Conservation (phyloP, 306 rosid genomes). For the Vigna trinervia region DNA sequence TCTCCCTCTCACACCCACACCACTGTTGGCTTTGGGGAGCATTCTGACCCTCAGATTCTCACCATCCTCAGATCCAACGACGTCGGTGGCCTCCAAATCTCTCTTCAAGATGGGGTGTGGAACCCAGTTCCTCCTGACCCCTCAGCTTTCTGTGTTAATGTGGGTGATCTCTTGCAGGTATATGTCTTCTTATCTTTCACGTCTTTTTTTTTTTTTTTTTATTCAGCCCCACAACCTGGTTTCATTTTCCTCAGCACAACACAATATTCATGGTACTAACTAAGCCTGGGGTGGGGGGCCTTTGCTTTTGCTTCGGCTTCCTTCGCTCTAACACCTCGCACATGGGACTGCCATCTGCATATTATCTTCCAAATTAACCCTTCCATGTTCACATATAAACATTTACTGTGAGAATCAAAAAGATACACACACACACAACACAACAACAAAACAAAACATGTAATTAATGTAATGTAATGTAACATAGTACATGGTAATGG, state of each 20-base stretch:
- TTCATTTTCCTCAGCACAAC: conserved; percentile 19
- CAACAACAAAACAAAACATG: neutral
- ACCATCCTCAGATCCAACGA: conserved; percentile 82
- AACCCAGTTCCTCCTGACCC: conserved; percentile 78
- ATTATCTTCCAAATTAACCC: neutral
- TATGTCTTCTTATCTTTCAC: neutral
- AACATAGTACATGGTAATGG: neutral
- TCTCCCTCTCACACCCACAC: conserved; percentile 30
- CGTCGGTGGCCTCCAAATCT: conserved; percentile 81
- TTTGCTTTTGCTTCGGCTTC: too few relatives aligned
- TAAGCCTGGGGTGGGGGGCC: conserved; percentile 1
- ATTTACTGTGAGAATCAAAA: neutral
- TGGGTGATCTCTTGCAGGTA: conserved; percentile 81
- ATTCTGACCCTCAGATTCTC: conserved; percentile 90
- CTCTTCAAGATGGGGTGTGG: conserved; percentile 66
- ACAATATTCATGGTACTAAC: neutral
- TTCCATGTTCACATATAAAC: neutral
- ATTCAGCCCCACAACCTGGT: conserved; percentile 32
- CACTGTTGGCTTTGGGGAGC: conserved; percentile 78
- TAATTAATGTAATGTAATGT: neutral
- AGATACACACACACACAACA: neutral
- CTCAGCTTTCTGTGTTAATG: conserved; percentile 72
- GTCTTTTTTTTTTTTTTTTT: neutral
- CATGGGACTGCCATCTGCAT: too few relatives aligned
- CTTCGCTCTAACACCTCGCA: neutral